These are phyloP conservation scores for Protomyces gravidus DNA, from an alignment of 1,139 yeast genomes.

Conservation along the genomic window DNA sequence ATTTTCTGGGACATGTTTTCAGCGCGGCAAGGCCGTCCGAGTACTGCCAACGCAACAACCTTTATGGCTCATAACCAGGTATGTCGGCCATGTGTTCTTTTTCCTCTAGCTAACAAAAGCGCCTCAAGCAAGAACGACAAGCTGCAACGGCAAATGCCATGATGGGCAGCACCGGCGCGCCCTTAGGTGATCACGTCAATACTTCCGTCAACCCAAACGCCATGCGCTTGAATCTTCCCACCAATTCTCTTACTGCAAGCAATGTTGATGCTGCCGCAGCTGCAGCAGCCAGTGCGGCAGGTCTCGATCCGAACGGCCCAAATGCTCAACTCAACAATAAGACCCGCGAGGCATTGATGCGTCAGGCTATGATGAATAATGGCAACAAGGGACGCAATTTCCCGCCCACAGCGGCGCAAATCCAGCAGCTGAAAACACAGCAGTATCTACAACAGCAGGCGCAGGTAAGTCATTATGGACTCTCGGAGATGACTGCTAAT, in stretches of 20 bases:
- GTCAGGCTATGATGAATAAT: slow-evolving; percentile 37
- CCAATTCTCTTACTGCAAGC: not conserved
- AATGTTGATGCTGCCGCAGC: slow-evolving; percentile 9
- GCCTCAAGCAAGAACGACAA: slow-evolving; percentile 53
- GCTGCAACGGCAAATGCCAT: slow-evolving; percentile 9
- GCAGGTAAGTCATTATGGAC: slow-evolving; percentile 8
- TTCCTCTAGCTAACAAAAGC: slow-evolving; percentile 39
- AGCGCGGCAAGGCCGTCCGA: slow-evolving; percentile 63
- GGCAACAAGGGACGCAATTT: slow-evolving; percentile 26
- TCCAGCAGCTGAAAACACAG: slow-evolving; percentile 31
- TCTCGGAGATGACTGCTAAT: not conserved
- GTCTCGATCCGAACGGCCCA: slow-evolving; percentile 23
- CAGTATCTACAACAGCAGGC: slow-evolving; percentile 37
- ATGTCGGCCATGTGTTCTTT: slow-evolving; percentile 28
- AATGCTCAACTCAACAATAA: slow-evolving; percentile 34
- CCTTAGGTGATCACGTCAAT: not conserved
- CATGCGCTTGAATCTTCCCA: slow-evolving; percentile 3
- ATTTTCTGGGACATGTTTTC: slow-evolving; percentile 91
- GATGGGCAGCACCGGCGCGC: slow-evolving; percentile 15
- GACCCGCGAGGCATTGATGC: slow-evolving; percentile 37
- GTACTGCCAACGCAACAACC: slow-evolving; percentile 61
- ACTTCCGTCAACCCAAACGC: slow-evolving; percentile 4
- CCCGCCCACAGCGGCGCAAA: slow-evolving; percentile 27
- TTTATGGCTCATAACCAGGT: slow-evolving; percentile 53
- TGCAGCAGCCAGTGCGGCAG: slow-evolving; percentile 1